Conservation (phyloP, 2,329 filamentous ascomycete species). For the Nemania diffusa region DNA sequence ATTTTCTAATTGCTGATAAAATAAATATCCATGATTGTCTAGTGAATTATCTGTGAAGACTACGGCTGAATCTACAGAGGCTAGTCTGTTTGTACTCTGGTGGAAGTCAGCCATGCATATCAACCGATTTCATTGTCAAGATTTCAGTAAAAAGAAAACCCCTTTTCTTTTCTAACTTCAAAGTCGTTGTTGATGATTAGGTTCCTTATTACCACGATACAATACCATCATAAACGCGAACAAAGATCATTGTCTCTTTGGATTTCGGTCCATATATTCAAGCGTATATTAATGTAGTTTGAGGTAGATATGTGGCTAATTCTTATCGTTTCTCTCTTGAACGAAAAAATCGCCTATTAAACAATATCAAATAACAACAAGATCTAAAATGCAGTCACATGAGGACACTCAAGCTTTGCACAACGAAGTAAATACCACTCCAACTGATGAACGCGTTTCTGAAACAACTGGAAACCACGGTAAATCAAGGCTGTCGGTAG, state of each 20-base stretch:
- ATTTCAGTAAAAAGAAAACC: too few relatives aligned
- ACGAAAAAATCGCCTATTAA: not conserved
- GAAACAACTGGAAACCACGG: not conserved
- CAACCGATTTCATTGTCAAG: too few relatives aligned
- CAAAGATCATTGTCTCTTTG: constrained; percentile 19
- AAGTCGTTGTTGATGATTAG: not conserved
- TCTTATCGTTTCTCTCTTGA: too few relatives aligned
- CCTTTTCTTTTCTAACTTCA: not conserved
- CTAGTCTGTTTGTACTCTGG: too few relatives aligned
- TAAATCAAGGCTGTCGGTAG: constrained; percentile 27
- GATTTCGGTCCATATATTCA: not conserved
- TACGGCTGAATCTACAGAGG: too few relatives aligned
- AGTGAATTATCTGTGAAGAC: too few relatives aligned
- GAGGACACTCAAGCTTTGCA: not conserved
- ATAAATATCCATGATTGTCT: too few relatives aligned
- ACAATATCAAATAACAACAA: not conserved
- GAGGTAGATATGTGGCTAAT: not conserved
- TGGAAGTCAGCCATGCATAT: too few relatives aligned
- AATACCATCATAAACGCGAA: not conserved
- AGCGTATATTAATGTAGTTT: not conserved
- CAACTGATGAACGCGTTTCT: not conserved
- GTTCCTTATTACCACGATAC: not conserved
- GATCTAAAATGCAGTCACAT: constrained; percentile 9
- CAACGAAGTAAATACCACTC: not conserved
- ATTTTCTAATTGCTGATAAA: too few relatives aligned